Percentiles rank a stretch among this genome's conserved stretches.
Evolutionary conservation across 192 early-diverging fungal species (phyloP).

Genomic region (Podila minutissima): DNA sequence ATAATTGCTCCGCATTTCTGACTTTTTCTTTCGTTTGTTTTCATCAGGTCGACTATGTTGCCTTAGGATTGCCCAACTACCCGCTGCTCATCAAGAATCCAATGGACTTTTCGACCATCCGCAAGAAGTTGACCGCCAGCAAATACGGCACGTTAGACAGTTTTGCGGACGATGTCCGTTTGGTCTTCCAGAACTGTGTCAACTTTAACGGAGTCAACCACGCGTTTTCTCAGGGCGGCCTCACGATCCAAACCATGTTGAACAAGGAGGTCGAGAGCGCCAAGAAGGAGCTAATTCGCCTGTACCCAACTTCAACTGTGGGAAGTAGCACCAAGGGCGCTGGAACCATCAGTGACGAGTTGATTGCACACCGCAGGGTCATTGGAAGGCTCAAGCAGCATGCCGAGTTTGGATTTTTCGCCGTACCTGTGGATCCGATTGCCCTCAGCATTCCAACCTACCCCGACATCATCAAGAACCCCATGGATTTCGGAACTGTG

Average conservation of each 20-base stretch:
- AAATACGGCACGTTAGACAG: constrained; percentile 59
- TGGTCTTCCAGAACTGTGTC: constrained; percentile 79
- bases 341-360: constrained; percentile 21
- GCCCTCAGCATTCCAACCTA: constrained; percentile 74
- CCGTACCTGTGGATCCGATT: constrained; percentile 78
- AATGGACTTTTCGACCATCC: constrained; percentile 79
- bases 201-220: constrained; percentile 68
- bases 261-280: constrained; percentile 46
- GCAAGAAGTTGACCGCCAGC: constrained; percentile 59
- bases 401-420: constrained; percentile 56
- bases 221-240: constrained; percentile 37
- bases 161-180: constrained; percentile 68
- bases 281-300: constrained; percentile 33
- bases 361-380: constrained; percentile 37
- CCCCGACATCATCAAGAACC: constrained; percentile 72
- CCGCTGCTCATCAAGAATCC: constrained; percentile 65
- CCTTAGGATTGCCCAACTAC: constrained; percentile 59
- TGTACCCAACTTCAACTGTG: constrained; percentile 23
- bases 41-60: constrained; percentile 55
- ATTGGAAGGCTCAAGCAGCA: constrained; percentile 49
- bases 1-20: background rate
- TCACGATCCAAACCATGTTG: constrained; percentile 29
- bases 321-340: background rate
- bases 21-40: background rate
- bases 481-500: constrained; percentile 77